Evolutionary conservation across 768 basidiomycete species (phyloP).

Genomic region (Mycena galericulata): DNA sequence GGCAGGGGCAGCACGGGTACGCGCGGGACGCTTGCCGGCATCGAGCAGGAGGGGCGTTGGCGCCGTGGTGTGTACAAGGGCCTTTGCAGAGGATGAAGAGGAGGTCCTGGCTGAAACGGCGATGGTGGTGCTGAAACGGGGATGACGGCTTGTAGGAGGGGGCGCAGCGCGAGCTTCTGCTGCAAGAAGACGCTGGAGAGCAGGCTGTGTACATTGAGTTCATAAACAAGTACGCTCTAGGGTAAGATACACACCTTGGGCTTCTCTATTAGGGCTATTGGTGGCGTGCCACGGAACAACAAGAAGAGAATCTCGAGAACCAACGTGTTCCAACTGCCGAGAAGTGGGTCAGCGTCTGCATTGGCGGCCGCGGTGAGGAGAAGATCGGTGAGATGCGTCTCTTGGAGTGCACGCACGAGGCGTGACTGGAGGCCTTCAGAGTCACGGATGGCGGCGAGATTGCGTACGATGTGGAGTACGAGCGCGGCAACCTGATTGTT

Average conservation of each 20-base stretch:
- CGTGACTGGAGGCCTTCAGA: constrained; percentile 45
- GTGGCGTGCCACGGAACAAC: constrained; percentile 83
- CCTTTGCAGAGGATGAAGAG: constrained; percentile 48
- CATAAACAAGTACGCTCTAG: background rate
- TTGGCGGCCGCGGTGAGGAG: constrained; percentile 90
- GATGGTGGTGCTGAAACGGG: constrained; percentile 96
- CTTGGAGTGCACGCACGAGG: constrained; percentile 56
- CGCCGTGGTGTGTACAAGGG: constrained; percentile 38
- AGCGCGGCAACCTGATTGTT: constrained; percentile 92
- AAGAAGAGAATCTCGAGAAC: constrained; percentile 95
- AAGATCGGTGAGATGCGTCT: constrained; percentile 79
- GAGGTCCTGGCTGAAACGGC: constrained; percentile 77
- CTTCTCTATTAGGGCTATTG: constrained; percentile 68
- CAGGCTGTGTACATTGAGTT: constrained; percentile 52
- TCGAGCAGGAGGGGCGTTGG: constrained; percentile 82
- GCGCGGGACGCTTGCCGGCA: constrained; percentile 82
- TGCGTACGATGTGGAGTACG: constrained; percentile 89
- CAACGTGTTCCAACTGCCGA: constrained; percentile 89
- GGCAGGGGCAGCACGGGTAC: constrained; percentile 80
- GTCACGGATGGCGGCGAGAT: constrained; percentile 95
- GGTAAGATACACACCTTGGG: constrained; percentile 61
- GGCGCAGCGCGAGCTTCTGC: constrained; percentile 75
- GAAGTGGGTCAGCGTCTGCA: constrained; percentile 77
- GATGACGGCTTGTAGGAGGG: constrained; percentile 81
- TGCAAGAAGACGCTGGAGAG: constrained; percentile 80